A percentile compares a stretch with the other conserved stretches of the same genome.
Evolutionary conservation across 768 basidiomycete genomes (phyloP).

Genomic region (Macrolepiota fuliginosa): DNA sequence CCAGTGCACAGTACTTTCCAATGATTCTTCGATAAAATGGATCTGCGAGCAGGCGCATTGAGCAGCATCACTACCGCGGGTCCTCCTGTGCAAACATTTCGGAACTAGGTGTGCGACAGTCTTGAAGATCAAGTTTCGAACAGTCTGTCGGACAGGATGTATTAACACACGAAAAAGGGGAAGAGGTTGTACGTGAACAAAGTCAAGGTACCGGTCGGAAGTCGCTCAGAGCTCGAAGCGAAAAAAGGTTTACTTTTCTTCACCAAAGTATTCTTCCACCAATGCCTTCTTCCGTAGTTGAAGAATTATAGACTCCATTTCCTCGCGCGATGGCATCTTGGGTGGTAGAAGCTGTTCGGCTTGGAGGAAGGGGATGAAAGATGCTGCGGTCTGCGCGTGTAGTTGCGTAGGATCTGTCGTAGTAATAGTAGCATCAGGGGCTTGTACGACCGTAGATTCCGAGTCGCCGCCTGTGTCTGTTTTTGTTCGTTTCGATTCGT

Average conservation of each 20-base stretch:
- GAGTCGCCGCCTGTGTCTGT: constrained; percentile 27
- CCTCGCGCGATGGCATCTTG: constrained; percentile 67
- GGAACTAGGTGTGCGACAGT: too few species aligned
- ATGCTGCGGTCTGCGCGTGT: constrained; percentile 59
- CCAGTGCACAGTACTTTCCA: too few species aligned
- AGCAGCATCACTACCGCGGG: too few species aligned
- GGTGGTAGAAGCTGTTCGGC: constrained; percentile 73
- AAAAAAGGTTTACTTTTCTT: constrained; percentile 22
- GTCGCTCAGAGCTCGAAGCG: background rate
- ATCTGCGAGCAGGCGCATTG: too few species aligned
- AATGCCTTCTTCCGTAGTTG: constrained; percentile 77
- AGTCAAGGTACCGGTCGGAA: constrained; percentile 2
- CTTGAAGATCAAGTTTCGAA: background rate
- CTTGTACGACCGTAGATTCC: constrained; percentile 19
- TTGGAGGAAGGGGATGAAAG: constrained; percentile 73
- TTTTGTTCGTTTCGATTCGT: constrained; percentile 31
- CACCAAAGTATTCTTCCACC: constrained; percentile 70
- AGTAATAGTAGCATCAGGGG: constrained; percentile 23
- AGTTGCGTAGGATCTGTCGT: constrained; percentile 29
- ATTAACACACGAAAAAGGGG: background rate
- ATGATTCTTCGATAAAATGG: too few species aligned
- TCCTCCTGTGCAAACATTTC: too few species aligned
- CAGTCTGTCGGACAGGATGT: background rate
- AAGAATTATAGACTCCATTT: constrained; percentile 78
- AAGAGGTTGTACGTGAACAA: constrained; percentile 11